phyloP scores from a whole-genome alignment of 345 rosid genomes.

The Ceriops decandra region DNA sequence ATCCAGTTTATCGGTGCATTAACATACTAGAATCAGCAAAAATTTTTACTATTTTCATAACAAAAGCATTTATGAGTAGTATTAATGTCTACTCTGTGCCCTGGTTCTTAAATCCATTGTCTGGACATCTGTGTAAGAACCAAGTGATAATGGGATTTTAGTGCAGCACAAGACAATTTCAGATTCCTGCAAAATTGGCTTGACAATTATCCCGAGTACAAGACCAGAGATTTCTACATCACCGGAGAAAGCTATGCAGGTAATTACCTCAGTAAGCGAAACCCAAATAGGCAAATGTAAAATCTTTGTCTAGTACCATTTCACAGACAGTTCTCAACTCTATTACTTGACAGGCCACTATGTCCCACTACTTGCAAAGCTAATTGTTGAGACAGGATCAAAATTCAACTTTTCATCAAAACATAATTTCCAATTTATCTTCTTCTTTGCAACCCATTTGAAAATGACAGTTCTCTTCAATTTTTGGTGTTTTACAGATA shows the following conservation, averaged over 20 bases:
- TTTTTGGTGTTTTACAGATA: conserved; percentile 19
- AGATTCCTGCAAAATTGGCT: conserved; percentile 7
- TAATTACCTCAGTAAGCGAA: background rate
- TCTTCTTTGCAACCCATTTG: background rate
- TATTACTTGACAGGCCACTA: conserved; percentile 38
- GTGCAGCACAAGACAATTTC: conserved; percentile 8
- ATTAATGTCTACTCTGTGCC: no score
- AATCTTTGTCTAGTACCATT: no score
- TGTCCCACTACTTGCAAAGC: conserved; percentile 50
- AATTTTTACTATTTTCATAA: no score
- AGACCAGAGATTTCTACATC: conserved; percentile 6
- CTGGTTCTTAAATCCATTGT: no score
- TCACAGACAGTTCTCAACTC: background rate
- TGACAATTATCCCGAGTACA: conserved; percentile 2
- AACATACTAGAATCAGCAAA: no score
- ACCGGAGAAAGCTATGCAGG: conserved; percentile 15
- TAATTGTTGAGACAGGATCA: conserved; percentile 26
- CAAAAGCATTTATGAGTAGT: no score
- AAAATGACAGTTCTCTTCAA: no score
- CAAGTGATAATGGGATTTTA: background rate
- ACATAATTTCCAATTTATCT: background rate
- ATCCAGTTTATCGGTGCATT: background rate
- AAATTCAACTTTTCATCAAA: conserved; percentile 17
- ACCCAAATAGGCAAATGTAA: background rate
- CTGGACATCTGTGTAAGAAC: background rate